phyloP scores from a whole-genome alignment of 176 grass and related monocot genomes.

The Eleusine indica region DNA sequence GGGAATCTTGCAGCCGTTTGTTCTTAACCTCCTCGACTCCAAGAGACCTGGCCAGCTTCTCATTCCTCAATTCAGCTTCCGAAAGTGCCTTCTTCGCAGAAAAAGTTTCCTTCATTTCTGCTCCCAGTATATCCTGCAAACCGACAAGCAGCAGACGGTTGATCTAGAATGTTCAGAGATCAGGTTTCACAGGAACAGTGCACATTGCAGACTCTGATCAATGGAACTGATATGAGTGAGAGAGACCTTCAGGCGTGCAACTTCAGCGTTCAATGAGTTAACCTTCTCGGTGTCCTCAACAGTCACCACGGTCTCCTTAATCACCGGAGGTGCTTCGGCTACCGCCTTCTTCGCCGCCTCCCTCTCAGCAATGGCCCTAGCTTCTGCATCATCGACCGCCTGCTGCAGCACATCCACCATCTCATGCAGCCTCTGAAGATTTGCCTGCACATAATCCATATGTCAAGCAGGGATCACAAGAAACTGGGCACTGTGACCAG shows the following conservation, averaged over 20 bases:
- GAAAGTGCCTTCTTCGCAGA: slow-evolving; percentile 37
- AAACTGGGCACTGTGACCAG: not conserved
- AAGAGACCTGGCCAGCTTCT: slow-evolving; percentile 48
- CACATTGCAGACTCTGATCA: slow-evolving; percentile 21
- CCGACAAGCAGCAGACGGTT: not conserved
- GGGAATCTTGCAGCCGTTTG: slow-evolving; percentile 50
- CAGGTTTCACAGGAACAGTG: not conserved
- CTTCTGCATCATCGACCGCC: slow-evolving; percentile 50
- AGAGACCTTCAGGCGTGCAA: slow-evolving; percentile 58
- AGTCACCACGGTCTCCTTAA: slow-evolving; percentile 48
- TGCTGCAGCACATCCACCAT: slow-evolving; percentile 63
- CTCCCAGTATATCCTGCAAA: slow-evolving; percentile 53
- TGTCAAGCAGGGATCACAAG: not conserved
- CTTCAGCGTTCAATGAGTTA: slow-evolving; percentile 32
- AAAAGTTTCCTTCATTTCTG: slow-evolving; percentile 48
- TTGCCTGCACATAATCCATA: slow-evolving; percentile 38
- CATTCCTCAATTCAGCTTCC: slow-evolving; percentile 51
- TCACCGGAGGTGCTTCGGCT: slow-evolving; percentile 43
- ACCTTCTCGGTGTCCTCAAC: slow-evolving; percentile 49
- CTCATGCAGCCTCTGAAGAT: slow-evolving; percentile 46
- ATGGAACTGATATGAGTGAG: not conserved
- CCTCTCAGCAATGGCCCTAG: slow-evolving; percentile 33
- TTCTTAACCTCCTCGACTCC: slow-evolving; percentile 55
- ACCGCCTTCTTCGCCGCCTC: slow-evolving; percentile 51
- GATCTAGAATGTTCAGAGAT: not conserved